These are phyloP conservation scores for Buddleja alternifolia DNA, from an alignment of 257 asterid genomes.

Conservation along the genomic window DNA sequence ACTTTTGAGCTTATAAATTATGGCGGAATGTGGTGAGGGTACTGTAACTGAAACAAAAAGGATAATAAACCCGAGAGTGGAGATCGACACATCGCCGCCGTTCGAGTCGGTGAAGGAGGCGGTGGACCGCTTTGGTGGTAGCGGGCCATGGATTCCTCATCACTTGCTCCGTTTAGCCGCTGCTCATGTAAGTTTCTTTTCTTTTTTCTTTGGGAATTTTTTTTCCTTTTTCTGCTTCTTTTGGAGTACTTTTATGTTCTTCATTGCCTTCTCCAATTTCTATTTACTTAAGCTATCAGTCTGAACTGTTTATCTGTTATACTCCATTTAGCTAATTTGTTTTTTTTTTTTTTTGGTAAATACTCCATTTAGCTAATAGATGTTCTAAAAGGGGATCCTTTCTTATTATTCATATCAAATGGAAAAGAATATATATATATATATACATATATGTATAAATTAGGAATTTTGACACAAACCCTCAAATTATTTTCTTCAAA, in stretches of 20 bases:
- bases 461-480: too few relatives aligned
- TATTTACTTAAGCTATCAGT: too few relatives aligned
- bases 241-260: too few relatives aligned
- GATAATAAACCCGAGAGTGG: conserved; percentile 63
- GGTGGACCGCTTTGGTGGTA: conserved; percentile 83
- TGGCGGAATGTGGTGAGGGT: conserved; percentile 44
- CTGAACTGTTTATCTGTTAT: too few relatives aligned
- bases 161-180: conserved; percentile 62
- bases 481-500: too few relatives aligned
- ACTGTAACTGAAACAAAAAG: conserved; percentile 56
- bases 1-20: conserved; percentile 1
- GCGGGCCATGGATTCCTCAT: conserved; percentile 78
- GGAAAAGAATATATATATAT: too few relatives aligned
- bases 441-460: too few relatives aligned
- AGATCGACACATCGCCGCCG: conserved; percentile 90
- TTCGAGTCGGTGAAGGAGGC: conserved; percentile 97
- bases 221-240: not conserved
- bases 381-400: too few relatives aligned
- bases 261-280: too few relatives aligned
- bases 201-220: not conserved
- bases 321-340: too few relatives aligned
- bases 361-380: not conserved
- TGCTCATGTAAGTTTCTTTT: conserved; percentile 40
- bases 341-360: not conserved
- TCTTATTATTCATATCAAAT: too few relatives aligned